A percentile compares a stretch with the other conserved stretches of the same genome.
These are phyloP conservation scores for Saccharum officinarum DNA, from an alignment of 176 grass and related monocot species.

Conservation along the genomic window DNA sequence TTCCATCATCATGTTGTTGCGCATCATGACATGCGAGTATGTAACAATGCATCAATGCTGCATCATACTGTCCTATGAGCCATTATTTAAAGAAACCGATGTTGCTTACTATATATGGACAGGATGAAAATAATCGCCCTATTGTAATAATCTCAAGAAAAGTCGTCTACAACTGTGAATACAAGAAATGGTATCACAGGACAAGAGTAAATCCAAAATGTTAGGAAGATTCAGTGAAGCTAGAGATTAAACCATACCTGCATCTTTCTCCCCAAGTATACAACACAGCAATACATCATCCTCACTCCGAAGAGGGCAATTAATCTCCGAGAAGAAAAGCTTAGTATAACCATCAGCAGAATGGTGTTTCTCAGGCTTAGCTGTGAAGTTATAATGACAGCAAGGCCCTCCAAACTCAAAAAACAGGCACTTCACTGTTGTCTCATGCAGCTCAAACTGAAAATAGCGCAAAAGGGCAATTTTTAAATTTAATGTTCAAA, in stretches of 20 bases:
- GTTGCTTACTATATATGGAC: too few relatives aligned
- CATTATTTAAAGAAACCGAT: too few relatives aligned
- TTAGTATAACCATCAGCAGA: background rate
- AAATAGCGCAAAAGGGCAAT: background rate
- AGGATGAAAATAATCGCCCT: too few relatives aligned
- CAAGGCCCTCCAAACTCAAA: constrained; percentile 17
- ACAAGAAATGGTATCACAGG: too few relatives aligned
- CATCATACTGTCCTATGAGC: too few relatives aligned
- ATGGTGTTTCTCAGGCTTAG: background rate
- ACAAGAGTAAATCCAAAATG: too few relatives aligned
- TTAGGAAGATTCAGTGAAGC: background rate
- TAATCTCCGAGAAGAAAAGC: constrained; percentile 28
- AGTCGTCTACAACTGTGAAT: too few relatives aligned
- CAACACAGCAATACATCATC: constrained; percentile 12
- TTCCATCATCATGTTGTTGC: too few relatives aligned
- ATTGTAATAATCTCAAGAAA: too few relatives aligned
- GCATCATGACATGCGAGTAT: too few relatives aligned
- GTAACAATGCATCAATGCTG: too few relatives aligned
- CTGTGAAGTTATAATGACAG: constrained; percentile 29
- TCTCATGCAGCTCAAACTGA: background rate
- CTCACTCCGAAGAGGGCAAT: background rate
- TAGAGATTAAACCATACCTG: background rate
- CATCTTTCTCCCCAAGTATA: constrained; percentile 12
- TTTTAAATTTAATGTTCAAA: background rate
- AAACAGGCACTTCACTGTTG: constrained; percentile 13